Evolutionary conservation across 2,329 filamentous ascomycete species (phyloP).

Genomic region (Fusarium fracticaudum): DNA sequence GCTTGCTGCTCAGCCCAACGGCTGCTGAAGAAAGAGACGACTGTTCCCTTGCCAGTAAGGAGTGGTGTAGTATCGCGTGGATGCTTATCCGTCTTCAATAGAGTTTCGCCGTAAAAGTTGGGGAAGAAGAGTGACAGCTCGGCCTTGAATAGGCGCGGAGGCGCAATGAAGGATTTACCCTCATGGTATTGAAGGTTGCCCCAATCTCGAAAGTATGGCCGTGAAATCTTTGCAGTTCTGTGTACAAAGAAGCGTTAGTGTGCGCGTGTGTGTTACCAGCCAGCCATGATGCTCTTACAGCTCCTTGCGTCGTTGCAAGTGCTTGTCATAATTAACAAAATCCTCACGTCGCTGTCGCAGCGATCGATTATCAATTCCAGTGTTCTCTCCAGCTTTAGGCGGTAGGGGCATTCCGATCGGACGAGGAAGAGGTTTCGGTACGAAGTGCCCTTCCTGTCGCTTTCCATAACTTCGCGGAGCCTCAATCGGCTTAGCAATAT

Average conservation of each 20-base stretch:
- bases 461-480: slow-evolving; percentile 70
- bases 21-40: slow-evolving; percentile 85
- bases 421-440: slow-evolving; percentile 68
- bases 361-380: slow-evolving; percentile 75
- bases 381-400: slow-evolving; percentile 82
- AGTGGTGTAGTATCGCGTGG: slow-evolving; percentile 77
- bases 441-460: slow-evolving; percentile 61
- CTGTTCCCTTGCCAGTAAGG: slow-evolving; percentile 76
- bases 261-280: background rate
- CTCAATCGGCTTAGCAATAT: slow-evolving; percentile 59
- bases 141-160: slow-evolving; percentile 82
- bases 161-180: slow-evolving; percentile 92
- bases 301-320: slow-evolving; percentile 78
- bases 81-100: slow-evolving; percentile 64
- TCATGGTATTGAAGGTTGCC: slow-evolving; percentile 82
- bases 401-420: slow-evolving; percentile 85
- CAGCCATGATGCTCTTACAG: slow-evolving; percentile 62
- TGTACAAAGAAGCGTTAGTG: slow-evolving; percentile 3
- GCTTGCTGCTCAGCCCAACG: slow-evolving; percentile 88
- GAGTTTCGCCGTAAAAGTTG: slow-evolving; percentile 84
- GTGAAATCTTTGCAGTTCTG: slow-evolving; percentile 78
- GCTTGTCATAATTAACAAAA: slow-evolving; percentile 86
- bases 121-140: slow-evolving; percentile 92
- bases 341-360: slow-evolving; percentile 77
- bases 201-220: slow-evolving; percentile 97